Conservation (phyloP, 768 basidiomycete genomes). For the Suillus spraguei region DNA sequence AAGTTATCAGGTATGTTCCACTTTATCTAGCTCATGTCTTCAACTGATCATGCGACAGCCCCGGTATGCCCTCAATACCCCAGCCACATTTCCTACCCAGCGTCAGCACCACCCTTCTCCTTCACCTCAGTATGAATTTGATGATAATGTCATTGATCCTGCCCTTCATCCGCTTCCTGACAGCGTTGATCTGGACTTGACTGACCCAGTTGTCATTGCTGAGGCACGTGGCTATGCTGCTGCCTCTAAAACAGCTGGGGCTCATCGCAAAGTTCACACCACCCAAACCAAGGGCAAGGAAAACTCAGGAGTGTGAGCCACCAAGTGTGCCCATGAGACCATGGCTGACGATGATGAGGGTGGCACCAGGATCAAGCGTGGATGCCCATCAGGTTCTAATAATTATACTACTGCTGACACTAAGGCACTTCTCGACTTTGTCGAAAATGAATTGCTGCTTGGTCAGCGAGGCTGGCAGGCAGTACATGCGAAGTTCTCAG, state of each 20-base stretch:
- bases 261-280: neutral
- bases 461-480: conserved; percentile 12
- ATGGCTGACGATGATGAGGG: conserved; percentile 2
- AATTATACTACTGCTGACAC: conserved; percentile 7
- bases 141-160: neutral
- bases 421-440: neutral
- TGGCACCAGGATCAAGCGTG: neutral
- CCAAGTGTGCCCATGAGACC: neutral
- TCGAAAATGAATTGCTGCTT: conserved; percentile 4
- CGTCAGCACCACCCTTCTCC: neutral
- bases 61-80: neutral
- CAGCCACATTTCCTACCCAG: neutral
- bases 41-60: neutral
- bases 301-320: neutral
- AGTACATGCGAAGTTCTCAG: conserved; percentile 1
- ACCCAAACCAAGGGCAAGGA: conserved; percentile 9
- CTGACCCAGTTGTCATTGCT: neutral
- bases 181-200: neutral
- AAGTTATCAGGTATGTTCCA: neutral
- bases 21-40: neutral
- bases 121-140: too few relatives aligned
- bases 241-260: conserved; percentile 7
- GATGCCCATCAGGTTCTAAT: conserved; percentile 5
- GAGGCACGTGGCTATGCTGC: neutral
- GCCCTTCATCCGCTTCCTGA: neutral